A percentile compares a stretch with the other conserved stretches of the same genome.
Evolutionary conservation across 164 flowering plant species (phyloP).

Genomic region (Kingdonia uniflora): DNA sequence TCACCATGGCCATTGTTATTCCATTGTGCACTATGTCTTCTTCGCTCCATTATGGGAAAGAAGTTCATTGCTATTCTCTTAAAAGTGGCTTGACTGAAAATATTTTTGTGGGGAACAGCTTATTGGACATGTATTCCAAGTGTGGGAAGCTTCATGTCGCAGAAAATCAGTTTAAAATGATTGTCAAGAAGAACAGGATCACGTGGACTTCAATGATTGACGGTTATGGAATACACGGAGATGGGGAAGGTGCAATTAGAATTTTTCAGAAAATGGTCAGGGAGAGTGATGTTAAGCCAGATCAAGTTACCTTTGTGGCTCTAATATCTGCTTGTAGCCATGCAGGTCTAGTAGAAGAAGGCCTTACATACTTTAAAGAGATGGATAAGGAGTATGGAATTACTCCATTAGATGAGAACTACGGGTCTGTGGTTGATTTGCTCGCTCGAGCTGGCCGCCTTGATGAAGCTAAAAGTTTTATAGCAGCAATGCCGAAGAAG

Average conservation of each 20-base stretch:
- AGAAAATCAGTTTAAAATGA: slow-evolving; percentile 12
- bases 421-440: no score
- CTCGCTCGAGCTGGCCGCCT: no score
- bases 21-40: slow-evolving; percentile 20
- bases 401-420: no score
- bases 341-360: no score
- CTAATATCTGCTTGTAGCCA: no score
- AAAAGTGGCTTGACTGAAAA: slow-evolving; percentile 16
- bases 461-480: no score
- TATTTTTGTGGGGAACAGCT: slow-evolving; percentile 22
- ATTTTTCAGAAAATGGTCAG: slow-evolving; percentile 12
- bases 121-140: slow-evolving; percentile 32
- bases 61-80: slow-evolving; percentile 20
- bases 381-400: no score
- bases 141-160: slow-evolving; percentile 18
- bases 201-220: slow-evolving; percentile 25
- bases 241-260: slow-evolving; percentile 16
- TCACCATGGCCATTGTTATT: slow-evolving; percentile 27
- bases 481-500: no score
- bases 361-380: no score
- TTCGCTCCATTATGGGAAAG: slow-evolving; percentile 20
- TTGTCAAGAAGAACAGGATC: slow-evolving; percentile 12
- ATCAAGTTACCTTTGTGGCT: slow-evolving; percentile 21
- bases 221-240: slow-evolving; percentile 22
- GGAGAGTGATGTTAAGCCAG: slow-evolving; percentile 15